Evolutionary conservation across 371 early-diverging fungal genomes (phyloP).

Genomic region (Actinomortierella ambigua): DNA sequence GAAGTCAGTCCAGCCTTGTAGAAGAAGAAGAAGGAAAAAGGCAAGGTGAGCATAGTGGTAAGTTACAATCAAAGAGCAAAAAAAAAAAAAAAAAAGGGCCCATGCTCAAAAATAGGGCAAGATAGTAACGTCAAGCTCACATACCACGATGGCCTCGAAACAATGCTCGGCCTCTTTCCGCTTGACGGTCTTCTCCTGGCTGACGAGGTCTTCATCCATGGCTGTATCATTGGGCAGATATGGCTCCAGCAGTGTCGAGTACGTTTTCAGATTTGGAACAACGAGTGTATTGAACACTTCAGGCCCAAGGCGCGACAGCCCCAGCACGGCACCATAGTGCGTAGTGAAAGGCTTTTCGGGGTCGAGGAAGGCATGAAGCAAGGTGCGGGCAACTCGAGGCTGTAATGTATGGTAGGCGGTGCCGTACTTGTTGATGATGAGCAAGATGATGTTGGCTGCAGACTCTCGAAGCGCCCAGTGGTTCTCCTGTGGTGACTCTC

Average conservation of each 20-base stretch:
- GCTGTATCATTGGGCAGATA: constrained; percentile 6
- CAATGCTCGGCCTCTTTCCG: constrained; percentile 29
- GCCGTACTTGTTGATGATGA: constrained; percentile 77
- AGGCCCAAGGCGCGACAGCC: constrained; percentile 77
- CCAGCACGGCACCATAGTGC: constrained; percentile 90
- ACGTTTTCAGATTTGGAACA: constrained; percentile 77
- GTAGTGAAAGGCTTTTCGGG: constrained; percentile 80
- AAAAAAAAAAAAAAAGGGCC: not conserved
- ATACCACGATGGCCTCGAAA: constrained; percentile 30
- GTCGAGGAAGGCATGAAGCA: constrained; percentile 88
- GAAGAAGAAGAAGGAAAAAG: not conserved
- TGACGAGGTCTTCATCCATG: too few species aligned
- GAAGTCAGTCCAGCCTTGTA: constrained; percentile 23
- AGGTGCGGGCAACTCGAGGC: constrained; percentile 86
- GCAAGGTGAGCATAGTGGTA: not conserved
- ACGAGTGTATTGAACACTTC: constrained; percentile 78
- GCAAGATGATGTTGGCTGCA: constrained; percentile 76
- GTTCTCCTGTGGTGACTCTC: constrained; percentile 64
- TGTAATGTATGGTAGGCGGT: constrained; percentile 84
- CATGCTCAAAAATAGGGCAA: too few species aligned
- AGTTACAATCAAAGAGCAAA: not conserved
- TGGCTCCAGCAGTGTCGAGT: constrained; percentile 52
- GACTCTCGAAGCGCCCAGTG: constrained; percentile 87
- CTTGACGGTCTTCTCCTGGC: constrained; percentile 5
- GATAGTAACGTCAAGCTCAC: not conserved